Evolutionary conservation across 495 filamentous ascomycete species (phyloP), one percentile per base, ranked within the genome.

Genomic region (Penicillium atrosanguineum): DNA sequence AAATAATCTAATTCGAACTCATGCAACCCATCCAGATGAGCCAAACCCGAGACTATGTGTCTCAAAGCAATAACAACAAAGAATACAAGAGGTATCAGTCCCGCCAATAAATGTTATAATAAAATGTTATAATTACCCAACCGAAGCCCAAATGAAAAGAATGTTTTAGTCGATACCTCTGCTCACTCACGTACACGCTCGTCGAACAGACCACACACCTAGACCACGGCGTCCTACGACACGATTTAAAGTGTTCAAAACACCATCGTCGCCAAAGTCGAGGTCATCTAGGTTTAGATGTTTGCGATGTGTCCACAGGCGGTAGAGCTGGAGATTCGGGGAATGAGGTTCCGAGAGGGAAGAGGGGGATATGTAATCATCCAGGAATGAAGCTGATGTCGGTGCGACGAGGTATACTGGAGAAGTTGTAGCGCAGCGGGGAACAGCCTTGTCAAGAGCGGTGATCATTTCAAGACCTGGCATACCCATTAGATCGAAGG

Each of bases 211-310:
- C 90, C 91, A 96, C 51, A 89, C 83, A 5, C 76, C 85, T 48
- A 98, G 60, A 3, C 94, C 94, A 36, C 93, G 78, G 59, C 89
- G 80, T 23, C 90, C 90, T 41, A 96, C 66, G 9, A 96, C 89
- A 52, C 91, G 73, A 41, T 68, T 68, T 46, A 97, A 58, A 6
- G 95, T 96, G 46, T 76, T 64, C 71, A 84, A 75, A 39, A 98
- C 67, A 7, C 94, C 95, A 50, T 97, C 95, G 36, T 86, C 82
- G 0, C 69, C 90, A 64, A 95, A 89, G 70, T 97, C 92, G 56
- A 98, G 63, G 75, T 97, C 94, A 72, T 98, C 94, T 43, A 97
- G 75, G 58, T 91, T 96, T 21, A 97, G 63, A 69, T 98, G 94
- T 43, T 79, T 77, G 31, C 65, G 74, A 52, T 90, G 83, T 19